Evolutionary conservation across 371 early-diverging fungal genomes (phyloP), one percentile per base, ranked within the genome.

Genomic region (Mortierella sp.): DNA sequence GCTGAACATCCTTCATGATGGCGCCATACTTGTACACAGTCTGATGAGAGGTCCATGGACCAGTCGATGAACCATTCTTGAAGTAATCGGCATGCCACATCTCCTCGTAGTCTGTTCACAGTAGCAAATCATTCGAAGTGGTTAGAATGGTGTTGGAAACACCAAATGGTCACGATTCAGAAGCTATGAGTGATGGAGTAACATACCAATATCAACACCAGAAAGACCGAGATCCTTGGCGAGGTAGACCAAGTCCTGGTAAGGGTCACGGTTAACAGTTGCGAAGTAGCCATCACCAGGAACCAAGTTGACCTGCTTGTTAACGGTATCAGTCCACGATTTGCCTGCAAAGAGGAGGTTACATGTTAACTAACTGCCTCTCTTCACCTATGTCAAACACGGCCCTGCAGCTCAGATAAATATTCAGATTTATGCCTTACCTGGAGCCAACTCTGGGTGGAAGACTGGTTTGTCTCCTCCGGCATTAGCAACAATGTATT

Each of bases 1-100:
- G 16, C 49, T 60, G 51, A 52, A 81, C 83, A 57, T 81, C 83
- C 35, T 68, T 70, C 73, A 81, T 81, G 70, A 81, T 81, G 57
- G 83, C 66, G 2, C 66, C 70, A 58, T 81, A 81, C 77, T 81
- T 81, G 83, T 81, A 81, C 6, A 75, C 76, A 2, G 83, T 81
- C 52, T 76, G 76, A 40, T 73, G 60, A 18, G 58, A 54, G 22
- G 83, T 81, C 83, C 83, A 81, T 14, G 83, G 83, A 24, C 83
- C 83, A 67, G 73, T 54, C 16, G 73, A 45, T 20, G 76, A 54
- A 51, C 83, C 83, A 32, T 58, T 62, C 60, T 62, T 81, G 70
- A 30, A 76, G 47, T 62, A 66, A 26, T 81, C 83, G 20, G 83
- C 83, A 63, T 81, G 83, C 83, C 83, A 81, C 83, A 81, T 81